These are phyloP conservation scores for Vigna mungo DNA, from an alignment of 306 rosid species.

Conservation along the genomic window DNA sequence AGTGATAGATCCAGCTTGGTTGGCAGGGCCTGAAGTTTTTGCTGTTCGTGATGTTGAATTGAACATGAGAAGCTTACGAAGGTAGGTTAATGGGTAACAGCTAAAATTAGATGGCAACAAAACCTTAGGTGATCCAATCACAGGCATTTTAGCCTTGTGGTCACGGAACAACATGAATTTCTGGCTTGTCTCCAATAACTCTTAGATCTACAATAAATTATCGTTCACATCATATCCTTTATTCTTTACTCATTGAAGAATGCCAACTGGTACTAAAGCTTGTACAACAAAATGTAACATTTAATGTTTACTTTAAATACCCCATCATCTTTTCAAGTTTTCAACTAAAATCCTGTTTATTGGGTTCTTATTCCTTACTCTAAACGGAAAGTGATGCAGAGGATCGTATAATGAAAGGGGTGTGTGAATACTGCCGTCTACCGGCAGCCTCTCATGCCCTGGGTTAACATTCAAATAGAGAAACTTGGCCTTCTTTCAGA, in stretches of 20 bases:
- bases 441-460: no score
- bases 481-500: not conserved
- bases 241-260: not conserved
- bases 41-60: constrained; percentile 10
- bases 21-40: not conserved
- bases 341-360: not conserved
- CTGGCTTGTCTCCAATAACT: not conserved
- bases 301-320: not conserved
- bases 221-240: not conserved
- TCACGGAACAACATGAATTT: not conserved
- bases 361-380: not conserved
- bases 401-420: no score
- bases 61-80: not conserved
- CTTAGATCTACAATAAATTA: not conserved
- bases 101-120: constrained; percentile 35
- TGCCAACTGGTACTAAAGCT: not conserved
- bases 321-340: not conserved
- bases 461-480: constrained; percentile 12
- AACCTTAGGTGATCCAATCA: constrained; percentile 4
- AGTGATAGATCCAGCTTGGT: constrained; percentile 2
- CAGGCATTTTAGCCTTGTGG: not conserved
- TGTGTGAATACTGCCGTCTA: no score
- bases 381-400: not conserved
- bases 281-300: not conserved
- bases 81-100: constrained; percentile 1